Conservation (phyloP, 1,139 yeast species). For the Suhomyces atakaporum region DNA sequence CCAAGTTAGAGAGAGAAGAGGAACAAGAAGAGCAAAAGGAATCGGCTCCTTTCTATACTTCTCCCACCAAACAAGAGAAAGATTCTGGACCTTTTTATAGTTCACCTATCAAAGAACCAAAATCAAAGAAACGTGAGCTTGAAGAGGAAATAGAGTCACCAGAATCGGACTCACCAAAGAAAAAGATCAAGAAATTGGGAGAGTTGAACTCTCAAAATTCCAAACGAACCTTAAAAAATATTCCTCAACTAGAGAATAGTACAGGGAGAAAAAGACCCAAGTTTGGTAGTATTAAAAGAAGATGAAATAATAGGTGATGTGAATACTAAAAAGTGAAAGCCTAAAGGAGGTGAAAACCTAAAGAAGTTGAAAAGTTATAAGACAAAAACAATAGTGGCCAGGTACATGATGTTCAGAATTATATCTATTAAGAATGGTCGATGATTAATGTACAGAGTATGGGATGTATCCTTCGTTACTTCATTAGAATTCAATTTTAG, state of each 20-base stretch:
- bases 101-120: slow-evolving; percentile 10
- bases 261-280: slow-evolving; percentile 6
- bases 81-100: slow-evolving; percentile 12
- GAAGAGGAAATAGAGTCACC: neutral
- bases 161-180: neutral
- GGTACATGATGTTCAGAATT: no score
- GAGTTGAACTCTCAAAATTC: no score
- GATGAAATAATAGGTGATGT: no score
- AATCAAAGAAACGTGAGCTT: neutral
- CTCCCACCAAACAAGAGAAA: slow-evolving; percentile 9
- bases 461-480: no score
- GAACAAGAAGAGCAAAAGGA: slow-evolving; percentile 2
- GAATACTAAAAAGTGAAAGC: no score
- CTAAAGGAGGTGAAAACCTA: no score
- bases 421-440: no score
- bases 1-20: neutral
- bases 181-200: neutral
- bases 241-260: neutral
- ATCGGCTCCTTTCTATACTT: slow-evolving; percentile 13
- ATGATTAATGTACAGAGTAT: no score
- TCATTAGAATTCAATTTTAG: no score
- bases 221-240: neutral
- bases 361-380: no score
- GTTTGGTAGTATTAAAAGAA: slow-evolving; percentile 4
- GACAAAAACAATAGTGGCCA: no score